Conservation (phyloP, 805 yeast genomes). For the Lipomyces lipofer region DNA sequence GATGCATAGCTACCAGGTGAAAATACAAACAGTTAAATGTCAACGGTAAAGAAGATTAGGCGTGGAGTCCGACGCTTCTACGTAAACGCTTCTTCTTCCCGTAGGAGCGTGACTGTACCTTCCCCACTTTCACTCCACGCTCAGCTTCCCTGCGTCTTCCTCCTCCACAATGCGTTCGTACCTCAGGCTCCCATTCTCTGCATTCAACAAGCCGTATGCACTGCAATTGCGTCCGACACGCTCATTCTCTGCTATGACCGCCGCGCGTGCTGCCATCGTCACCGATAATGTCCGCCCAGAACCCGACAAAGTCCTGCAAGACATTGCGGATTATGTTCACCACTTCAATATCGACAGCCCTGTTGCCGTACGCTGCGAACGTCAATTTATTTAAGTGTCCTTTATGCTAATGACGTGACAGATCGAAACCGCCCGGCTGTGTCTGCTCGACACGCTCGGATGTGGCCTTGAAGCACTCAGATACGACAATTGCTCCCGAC, state of each 20-base stretch:
- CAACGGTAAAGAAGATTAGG: no score
- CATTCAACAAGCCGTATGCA: no score
- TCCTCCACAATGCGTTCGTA: background rate
- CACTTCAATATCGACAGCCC: slow-evolving; percentile 47
- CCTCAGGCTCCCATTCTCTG: background rate
- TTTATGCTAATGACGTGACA: background rate
- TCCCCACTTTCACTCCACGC: no score
- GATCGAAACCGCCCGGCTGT: slow-evolving; percentile 54
- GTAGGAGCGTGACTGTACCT: no score
- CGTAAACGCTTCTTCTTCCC: no score
- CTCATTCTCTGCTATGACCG: slow-evolving; percentile 11
- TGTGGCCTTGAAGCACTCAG: slow-evolving; percentile 61
- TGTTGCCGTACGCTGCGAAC: slow-evolving; percentile 41
- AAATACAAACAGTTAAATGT: no score
- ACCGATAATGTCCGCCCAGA: slow-evolving; percentile 54
- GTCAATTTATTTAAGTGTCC: background rate
- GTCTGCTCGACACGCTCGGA: slow-evolving; percentile 59
- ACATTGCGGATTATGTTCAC: slow-evolving; percentile 55
- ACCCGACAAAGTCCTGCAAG: slow-evolving; percentile 51
- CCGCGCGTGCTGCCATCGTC: slow-evolving; percentile 19
- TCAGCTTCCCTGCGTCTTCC: background rate
- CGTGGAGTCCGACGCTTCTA: no score
- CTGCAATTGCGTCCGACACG: slow-evolving; percentile 1
- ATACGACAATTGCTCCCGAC: slow-evolving; percentile 49
- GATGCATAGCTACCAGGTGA: no score